Base-by-base conservation (phyloP, 768 basidiomycete species). In the Hericium erinaceus region DNA sequence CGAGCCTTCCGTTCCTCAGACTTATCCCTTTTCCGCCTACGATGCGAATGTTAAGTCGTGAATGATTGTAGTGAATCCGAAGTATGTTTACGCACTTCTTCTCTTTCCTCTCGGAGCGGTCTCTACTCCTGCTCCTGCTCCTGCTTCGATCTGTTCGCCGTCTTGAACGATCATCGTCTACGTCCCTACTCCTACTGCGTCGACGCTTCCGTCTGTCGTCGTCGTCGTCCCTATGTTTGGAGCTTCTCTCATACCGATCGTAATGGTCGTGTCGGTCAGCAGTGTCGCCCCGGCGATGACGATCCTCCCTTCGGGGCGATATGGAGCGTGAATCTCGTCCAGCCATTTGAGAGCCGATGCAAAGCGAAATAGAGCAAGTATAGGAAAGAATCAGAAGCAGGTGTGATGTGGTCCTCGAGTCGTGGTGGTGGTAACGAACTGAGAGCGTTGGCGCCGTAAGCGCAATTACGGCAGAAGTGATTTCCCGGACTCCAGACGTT, bases 1-100 rank as follows among this genome's bases (percentile, higher is more conserved):
- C 92, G 82, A 15, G 86, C 89, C 64, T 77, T 83, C 44, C 92
- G 79, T 62, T 94, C 91, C 67, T 87, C 85, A n/a, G 89, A 91
- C 67, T 86, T 92, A 61, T 90, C 92, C 39, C 90, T 79, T 67
- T 89, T 93, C 57, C 85, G 85, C 67, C 90, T 92, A 60, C 46
- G 12, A 56, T 28, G 38, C 11, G n/a, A 40, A 38, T 28, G 26
- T 20, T 50, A 22, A 39, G 22, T 3, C 49, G 1, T 33, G 15
- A 5, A 6, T 12, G 51, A 26, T 48, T 39, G 28, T 37, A 26
- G 9, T 54, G 44, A 24, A 52, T 56, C 48, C 20, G n/a, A 38
- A 15, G 37, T 4, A 67, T 33, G 26, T 77, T 61, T 61, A 82
- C 80, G 79, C 73, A 37, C 72, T 73, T 61, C 65, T 58, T 55